Percentiles rank a stretch among this genome's conserved stretches.
Conservation (phyloP, 1,139 yeast species). For the Debaryomyces psychrophilus region DNA sequence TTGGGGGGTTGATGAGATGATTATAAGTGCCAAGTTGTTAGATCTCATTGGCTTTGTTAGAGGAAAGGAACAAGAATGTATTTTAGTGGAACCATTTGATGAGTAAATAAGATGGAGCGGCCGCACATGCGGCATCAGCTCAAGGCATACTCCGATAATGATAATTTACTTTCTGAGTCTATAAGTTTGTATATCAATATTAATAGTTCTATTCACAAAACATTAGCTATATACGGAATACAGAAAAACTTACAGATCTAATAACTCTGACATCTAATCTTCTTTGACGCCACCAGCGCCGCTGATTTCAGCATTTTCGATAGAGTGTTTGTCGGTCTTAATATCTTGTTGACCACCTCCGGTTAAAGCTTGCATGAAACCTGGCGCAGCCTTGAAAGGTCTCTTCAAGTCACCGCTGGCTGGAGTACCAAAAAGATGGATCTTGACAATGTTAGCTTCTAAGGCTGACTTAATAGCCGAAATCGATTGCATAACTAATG, state of each 20-base stretch:
- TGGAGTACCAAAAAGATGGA: constrained; percentile 81
- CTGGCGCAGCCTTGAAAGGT: constrained; percentile 90
- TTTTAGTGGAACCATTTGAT: constrained; percentile 43
- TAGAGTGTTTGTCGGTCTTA: constrained; percentile 83
- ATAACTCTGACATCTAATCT: constrained; percentile 51
- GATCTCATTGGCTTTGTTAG: constrained; percentile 63
- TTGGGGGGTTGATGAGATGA: constrained; percentile 64
- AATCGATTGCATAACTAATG: constrained; percentile 91
- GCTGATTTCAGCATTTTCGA: constrained; percentile 81
- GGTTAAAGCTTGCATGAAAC: constrained; percentile 73
- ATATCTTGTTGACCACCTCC: constrained; percentile 51
- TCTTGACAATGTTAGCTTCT: constrained; percentile 89
- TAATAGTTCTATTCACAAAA: constrained; percentile 7
- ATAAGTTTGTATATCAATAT: not conserved
- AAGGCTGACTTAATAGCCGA: constrained; percentile 88
- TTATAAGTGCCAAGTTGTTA: constrained; percentile 60
- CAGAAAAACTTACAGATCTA: not conserved
- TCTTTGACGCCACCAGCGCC: constrained; percentile 92
- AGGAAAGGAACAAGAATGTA: constrained; percentile 62
- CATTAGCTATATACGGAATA: not conserved
- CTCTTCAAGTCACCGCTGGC: constrained; percentile 93
- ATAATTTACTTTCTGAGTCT: not conserved
- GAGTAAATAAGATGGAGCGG: not conserved
- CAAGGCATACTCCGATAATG: not conserved
- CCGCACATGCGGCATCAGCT: not conserved